Percentiles rank a stretch among this genome's conserved stretches.
phyloP scores from a whole-genome alignment of 352 stramenopile genomes.

The Thalassiosira mediterranea region DNA sequence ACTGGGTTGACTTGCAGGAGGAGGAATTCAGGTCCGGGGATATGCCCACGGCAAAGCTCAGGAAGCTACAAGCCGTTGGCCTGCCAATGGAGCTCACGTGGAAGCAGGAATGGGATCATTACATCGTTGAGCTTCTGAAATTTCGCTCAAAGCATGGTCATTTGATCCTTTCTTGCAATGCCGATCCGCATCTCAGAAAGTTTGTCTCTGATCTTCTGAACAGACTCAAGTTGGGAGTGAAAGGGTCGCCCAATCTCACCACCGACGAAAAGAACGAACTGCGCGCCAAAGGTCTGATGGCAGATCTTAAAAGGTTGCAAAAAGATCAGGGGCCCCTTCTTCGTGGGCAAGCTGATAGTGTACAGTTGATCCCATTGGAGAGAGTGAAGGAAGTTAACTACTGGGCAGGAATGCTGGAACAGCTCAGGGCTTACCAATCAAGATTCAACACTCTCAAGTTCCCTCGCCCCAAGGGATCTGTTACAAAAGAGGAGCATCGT shows the following conservation, averaged over 20 bases:
- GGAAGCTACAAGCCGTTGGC: constrained; percentile 19
- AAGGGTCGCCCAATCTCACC: constrained; percentile 10
- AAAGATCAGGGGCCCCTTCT: not conserved
- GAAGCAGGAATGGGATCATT: constrained; percentile 23
- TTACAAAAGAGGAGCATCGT: not conserved
- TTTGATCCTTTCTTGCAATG: not conserved
- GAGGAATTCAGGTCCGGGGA: not conserved
- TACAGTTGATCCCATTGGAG: constrained; percentile 6
- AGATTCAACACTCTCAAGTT: not conserved
- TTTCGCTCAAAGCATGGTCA: constrained; percentile 25
- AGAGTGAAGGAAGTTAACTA: constrained; percentile 17
- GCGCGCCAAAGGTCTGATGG: constrained; percentile 8
- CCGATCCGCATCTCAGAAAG: constrained; percentile 3
- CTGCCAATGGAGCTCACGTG: constrained; percentile 18
- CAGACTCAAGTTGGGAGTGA: not conserved
- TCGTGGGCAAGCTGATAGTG: not conserved
- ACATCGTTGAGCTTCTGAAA: constrained; percentile 19
- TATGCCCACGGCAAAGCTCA: constrained; percentile 5
- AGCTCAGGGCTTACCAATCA: constrained; percentile 15
- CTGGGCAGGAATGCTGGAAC: constrained; percentile 18
- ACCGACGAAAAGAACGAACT: constrained; percentile 17
- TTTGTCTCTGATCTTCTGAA: constrained; percentile 3
- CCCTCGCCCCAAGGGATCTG: not conserved
- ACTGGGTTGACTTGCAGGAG: constrained; percentile 25
- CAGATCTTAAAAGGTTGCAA: not conserved